Evolutionary conservation across 1,284 basidiomycete species (phyloP).

Genomic region (Naganishia sp.): DNA sequence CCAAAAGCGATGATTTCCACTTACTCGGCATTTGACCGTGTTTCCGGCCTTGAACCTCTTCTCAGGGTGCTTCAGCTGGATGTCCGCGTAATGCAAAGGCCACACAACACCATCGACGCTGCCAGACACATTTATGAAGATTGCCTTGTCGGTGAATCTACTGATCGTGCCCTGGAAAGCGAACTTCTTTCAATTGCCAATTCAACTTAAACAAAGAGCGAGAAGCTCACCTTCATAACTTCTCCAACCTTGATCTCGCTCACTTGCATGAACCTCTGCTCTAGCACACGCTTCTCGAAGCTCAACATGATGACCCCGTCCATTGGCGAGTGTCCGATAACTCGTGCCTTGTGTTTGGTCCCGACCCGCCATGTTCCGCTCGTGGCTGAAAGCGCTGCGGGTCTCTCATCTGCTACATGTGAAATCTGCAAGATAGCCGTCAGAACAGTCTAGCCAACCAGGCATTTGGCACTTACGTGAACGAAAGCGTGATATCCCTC

Average conservation of each 20-base stretch:
- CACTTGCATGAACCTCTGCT: conserved; percentile 84
- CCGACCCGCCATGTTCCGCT: conserved; percentile 78
- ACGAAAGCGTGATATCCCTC: conserved; percentile 74
- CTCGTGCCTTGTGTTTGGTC: conserved; percentile 80
- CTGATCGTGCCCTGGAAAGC: conserved; percentile 68
- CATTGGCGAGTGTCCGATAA: conserved; percentile 81
- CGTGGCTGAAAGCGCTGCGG: conserved; percentile 68
- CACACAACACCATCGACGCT: conserved; percentile 90
- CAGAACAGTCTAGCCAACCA: conserved; percentile 1
- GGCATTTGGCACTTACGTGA: conserved; percentile 63
- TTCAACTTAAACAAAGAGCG: background rate
- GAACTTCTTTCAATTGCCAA: background rate
- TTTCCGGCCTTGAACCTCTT: conserved; percentile 86
- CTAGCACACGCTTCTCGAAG: conserved; percentile 76
- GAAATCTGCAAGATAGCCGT: conserved; percentile 68
- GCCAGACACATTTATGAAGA: conserved; percentile 83
- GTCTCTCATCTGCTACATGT: conserved; percentile 86
- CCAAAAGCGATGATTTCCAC: conserved; percentile 39
- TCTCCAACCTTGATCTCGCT: conserved; percentile 82
- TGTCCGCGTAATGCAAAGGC: conserved; percentile 94
- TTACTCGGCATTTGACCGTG: conserved; percentile 79
- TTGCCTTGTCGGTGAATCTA: conserved; percentile 71
- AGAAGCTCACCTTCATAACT: conserved; percentile 62
- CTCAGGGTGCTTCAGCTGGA: conserved; percentile 84
- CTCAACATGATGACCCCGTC: conserved; percentile 88